Conservation (phyloP, 148 eudicot species). For the Rhododendron simsii region DNA sequence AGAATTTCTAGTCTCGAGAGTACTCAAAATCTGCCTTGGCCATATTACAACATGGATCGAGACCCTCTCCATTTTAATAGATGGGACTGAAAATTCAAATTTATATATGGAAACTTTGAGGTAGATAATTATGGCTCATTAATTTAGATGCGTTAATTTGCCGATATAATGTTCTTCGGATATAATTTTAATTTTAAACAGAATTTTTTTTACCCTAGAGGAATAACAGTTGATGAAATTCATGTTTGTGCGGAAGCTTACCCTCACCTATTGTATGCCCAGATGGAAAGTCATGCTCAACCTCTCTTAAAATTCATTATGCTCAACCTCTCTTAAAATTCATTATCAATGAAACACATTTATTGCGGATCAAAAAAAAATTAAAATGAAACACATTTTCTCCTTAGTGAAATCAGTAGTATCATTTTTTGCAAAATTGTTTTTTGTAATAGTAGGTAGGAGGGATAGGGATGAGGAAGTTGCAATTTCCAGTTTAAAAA, state of each 20-base stretch:
- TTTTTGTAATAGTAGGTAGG: not conserved
- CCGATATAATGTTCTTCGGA: not conserved
- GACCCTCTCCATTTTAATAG: not conserved
- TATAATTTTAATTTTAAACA: not conserved
- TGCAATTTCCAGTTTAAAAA: not conserved
- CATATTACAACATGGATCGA: not conserved
- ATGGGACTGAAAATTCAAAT: not conserved
- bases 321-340: too few species aligned
- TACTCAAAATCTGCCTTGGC: not conserved
- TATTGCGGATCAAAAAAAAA: too few species aligned
- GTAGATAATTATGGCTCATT: not conserved
- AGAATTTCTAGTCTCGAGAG: not conserved
- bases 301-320: too few species aligned
- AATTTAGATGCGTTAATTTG: not conserved
- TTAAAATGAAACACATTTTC: not conserved
- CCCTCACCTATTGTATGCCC: too few species aligned
- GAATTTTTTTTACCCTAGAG: not conserved
- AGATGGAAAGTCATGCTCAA: too few species aligned
- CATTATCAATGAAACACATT: too few species aligned
- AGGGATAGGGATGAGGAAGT: not conserved
- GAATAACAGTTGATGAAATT: too few species aligned
- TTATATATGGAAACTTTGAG: not conserved
- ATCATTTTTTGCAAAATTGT: not conserved
- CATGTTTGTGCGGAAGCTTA: too few species aligned
- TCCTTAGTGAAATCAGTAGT: not conserved